A percentile compares a stretch with the other conserved stretches of the same genome.
Evolutionary conservation across 805 yeast species (phyloP).

Genomic region (Kluyveromyces siamensis): DNA sequence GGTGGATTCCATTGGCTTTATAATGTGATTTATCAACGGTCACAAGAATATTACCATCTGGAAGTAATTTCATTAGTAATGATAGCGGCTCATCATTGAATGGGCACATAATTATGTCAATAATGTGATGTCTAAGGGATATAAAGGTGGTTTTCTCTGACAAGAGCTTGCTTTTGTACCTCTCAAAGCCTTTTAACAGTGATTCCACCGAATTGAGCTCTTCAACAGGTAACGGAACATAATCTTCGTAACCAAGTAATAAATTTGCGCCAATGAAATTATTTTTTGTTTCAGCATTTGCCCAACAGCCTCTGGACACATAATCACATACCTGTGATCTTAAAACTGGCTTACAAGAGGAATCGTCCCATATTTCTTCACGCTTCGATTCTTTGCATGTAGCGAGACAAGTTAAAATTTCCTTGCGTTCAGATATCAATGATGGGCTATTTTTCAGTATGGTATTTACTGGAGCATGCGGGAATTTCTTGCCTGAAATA

Average conservation of each 20-base stretch:
- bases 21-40: slow-evolving; percentile 10
- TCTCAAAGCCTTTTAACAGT: slow-evolving; percentile 3
- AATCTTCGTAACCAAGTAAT: slow-evolving; percentile 12
- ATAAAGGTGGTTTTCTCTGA: slow-evolving; percentile 12
- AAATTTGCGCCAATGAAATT: slow-evolving; percentile 19
- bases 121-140: slow-evolving; percentile 25
- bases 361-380: neutral
- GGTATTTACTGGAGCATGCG: slow-evolving; percentile 4
- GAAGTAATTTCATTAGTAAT: slow-evolving; percentile 11
- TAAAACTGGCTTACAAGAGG: slow-evolving; percentile 8
- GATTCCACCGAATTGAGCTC: slow-evolving; percentile 11
- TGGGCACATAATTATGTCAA: slow-evolving; percentile 18
- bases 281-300: slow-evolving; percentile 2
- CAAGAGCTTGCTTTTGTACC: neutral
- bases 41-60: slow-evolving; percentile 13
- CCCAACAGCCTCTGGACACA: slow-evolving; percentile 3
- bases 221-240: slow-evolving; percentile 13
- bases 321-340: slow-evolving; percentile 7
- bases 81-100: slow-evolving; percentile 11
- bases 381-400: slow-evolving; percentile 3
- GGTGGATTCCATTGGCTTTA: slow-evolving; percentile 9
- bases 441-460: slow-evolving; percentile 7
- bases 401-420: slow-evolving; percentile 12
- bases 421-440: slow-evolving; percentile 12
- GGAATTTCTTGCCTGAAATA: slow-evolving; percentile 2